Conservation (phyloP, 192 early-diverging fungal species). For the Backusella parvicylindrica region DNA sequence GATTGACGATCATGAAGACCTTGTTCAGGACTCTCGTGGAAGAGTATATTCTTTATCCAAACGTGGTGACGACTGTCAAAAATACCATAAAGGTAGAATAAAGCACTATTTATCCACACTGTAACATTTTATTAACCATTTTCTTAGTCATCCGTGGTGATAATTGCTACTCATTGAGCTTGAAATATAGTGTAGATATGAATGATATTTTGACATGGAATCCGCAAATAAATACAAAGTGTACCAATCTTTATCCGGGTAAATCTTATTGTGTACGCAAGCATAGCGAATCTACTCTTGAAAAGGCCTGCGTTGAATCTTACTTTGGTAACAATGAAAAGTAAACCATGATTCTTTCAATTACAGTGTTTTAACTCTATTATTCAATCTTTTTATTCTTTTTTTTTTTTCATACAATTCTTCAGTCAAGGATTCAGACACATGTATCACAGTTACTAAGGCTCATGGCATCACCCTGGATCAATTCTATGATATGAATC, state of each 20-base stretch:
- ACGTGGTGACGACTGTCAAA: conserved; percentile 15
- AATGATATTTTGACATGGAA: conserved; percentile 23
- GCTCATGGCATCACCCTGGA: conserved; percentile 11
- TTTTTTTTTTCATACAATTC: background rate
- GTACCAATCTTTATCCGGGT: conserved; percentile 21
- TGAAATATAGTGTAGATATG: conserved; percentile 8
- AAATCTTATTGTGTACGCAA: conserved; percentile 24
- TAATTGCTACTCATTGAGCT: conserved; percentile 9
- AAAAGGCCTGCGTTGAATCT: background rate
- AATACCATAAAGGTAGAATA: conserved; percentile 20
- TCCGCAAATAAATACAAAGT: conserved; percentile 22
- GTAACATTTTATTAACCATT: background rate
- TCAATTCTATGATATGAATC: conserved; percentile 27
- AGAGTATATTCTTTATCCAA: background rate
- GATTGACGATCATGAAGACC: conserved; percentile 15
- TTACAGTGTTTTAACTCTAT: background rate
- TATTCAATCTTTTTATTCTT: background rate
- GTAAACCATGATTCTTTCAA: background rate
- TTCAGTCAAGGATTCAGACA: conserved; percentile 16
- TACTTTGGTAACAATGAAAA: background rate
- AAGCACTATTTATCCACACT: background rate
- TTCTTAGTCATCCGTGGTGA: conserved; percentile 22
- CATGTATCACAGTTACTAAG: conserved; percentile 19
- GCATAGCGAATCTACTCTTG: background rate
- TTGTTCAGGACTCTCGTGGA: background rate